Conservation (phyloP, 2,329 filamentous ascomycete species). For the Botrytis tulipae region DNA sequence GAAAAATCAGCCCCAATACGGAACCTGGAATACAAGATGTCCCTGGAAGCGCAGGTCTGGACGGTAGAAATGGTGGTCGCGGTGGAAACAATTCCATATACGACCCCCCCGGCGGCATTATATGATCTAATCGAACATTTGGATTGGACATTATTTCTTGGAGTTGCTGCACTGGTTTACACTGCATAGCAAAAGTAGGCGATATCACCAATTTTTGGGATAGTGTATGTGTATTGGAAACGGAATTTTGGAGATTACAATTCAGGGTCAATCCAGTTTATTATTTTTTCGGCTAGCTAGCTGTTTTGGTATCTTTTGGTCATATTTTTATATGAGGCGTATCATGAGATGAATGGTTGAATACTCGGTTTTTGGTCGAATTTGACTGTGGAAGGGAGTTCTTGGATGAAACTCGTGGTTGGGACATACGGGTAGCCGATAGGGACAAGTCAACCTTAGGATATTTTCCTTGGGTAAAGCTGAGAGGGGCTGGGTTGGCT, state of each 20-base stretch:
- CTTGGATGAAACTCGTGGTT: constrained; percentile 18
- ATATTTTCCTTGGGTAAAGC: not conserved
- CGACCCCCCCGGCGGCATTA: constrained; percentile 39
- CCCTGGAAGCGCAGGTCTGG: constrained; percentile 22
- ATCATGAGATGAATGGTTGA: constrained; percentile 20
- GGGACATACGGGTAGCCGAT: constrained; percentile 18
- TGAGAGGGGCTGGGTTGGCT: constrained; percentile 4
- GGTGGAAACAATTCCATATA: constrained; percentile 28
- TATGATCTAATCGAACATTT: constrained; percentile 28
- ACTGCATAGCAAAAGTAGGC: constrained; percentile 20
- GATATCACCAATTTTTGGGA: constrained; percentile 14
- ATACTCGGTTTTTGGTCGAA: constrained; percentile 8
- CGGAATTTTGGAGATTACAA: constrained; percentile 13
- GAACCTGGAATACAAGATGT: constrained; percentile 43
- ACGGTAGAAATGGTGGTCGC: constrained; percentile 27
- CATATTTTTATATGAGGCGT: constrained; percentile 18
- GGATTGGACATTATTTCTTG: constrained; percentile 15
- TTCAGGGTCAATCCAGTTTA: constrained; percentile 7
- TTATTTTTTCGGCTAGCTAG: constrained; percentile 8
- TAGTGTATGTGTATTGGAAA: constrained; percentile 22
- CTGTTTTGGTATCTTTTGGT: constrained; percentile 15
- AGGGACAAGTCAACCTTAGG: not conserved
- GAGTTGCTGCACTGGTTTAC: constrained; percentile 17
- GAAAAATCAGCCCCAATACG: constrained; percentile 41
- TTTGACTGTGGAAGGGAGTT: constrained; percentile 20